Base-by-base conservation (phyloP, 345 rosid species). In the Jatropha curcas region DNA sequence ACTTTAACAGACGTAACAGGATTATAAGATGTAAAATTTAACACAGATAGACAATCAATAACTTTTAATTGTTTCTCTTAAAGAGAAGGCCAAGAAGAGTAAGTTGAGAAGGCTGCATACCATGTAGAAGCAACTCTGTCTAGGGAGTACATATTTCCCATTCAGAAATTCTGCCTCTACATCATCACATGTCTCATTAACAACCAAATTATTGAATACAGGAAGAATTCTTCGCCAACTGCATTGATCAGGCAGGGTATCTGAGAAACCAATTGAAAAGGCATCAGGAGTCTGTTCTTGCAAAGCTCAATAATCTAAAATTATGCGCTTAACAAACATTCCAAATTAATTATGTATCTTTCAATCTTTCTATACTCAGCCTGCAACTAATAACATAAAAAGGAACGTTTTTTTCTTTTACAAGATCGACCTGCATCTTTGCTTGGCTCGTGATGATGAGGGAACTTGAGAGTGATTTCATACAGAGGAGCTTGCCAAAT, bases 401-500 rank as follows among this genome's bases (percentile, higher is more conserved):
- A 65, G 39, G 22, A 25, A 52, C 62, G 37, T 34, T 37, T 57
- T 2, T 24, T 31, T 7, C 14, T 1, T 45, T 1, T 28, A 37
- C 10, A 58, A 65, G 73, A 41, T 37, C 8, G 11, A 82, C 90
- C 89, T 83, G 57, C 78, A 55, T 78, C 56, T 58, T 69, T 71
- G 2, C 51, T 34, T 14, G 19, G 73, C 63, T 71, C 24, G 20
- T 74, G 60, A 53, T 53, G 62, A 34, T 13, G 81, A 8, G 52
- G 76, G 30, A 78, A 82, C 77, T 78, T 65, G 33, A 89, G 77
- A 58, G 87, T 75, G 46, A 92, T 87, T 82, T 90, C 97, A 14
- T 80, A 90, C 60, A 92, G 53, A 68, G 92, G 85, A 67, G 94
- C 96, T 71, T 88, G 93, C 97, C 94, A 94, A 69, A 90, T 89